Conservation (phyloP, 1,284 basidiomycete genomes). For the Pseudozyma sp. region DNA sequence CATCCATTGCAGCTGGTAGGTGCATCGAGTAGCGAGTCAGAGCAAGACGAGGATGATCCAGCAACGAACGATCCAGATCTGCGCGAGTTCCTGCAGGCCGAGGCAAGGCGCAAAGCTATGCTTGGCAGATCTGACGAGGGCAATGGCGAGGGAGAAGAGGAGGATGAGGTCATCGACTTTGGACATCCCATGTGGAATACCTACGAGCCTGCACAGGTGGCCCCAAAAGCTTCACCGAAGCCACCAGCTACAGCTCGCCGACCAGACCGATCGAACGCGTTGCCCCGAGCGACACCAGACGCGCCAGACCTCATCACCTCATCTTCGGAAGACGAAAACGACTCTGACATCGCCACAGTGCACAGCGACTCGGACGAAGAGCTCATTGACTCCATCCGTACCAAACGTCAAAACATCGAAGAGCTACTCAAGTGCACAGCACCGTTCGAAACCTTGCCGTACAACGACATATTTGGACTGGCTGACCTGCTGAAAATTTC, state of each 20-base stretch:
- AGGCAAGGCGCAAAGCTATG: constrained; percentile 40
- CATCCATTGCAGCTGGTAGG: neutral
- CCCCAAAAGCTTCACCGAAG: neutral
- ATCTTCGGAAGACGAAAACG: constrained; percentile 32
- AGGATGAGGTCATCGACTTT: constrained; percentile 46
- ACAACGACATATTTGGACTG: constrained; percentile 45
- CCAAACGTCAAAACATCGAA: constrained; percentile 45
- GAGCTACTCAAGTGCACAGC: constrained; percentile 35
- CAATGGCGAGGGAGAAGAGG: constrained; percentile 7
- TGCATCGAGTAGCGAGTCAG: constrained; percentile 22
- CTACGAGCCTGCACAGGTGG: neutral
- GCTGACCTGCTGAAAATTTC: constrained; percentile 33
- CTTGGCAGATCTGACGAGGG: constrained; percentile 8
- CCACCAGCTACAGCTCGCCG: neutral
- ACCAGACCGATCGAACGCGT: neutral
- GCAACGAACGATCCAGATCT: constrained; percentile 50
- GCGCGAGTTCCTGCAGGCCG: constrained; percentile 51
- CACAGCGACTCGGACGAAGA: constrained; percentile 47
- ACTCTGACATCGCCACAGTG: constrained; percentile 30
- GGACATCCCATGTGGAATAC: constrained; percentile 26
- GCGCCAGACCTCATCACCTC: constrained; percentile 10
- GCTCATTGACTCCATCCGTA: constrained; percentile 26
- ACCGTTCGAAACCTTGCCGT: constrained; percentile 44
- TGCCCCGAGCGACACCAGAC: neutral
- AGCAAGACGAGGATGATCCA: constrained; percentile 23